Percentiles rank a stretch among this genome's conserved stretches.
Conservation (phyloP, 495 filamentous ascomycete genomes). For the Penicillium lagena region DNA sequence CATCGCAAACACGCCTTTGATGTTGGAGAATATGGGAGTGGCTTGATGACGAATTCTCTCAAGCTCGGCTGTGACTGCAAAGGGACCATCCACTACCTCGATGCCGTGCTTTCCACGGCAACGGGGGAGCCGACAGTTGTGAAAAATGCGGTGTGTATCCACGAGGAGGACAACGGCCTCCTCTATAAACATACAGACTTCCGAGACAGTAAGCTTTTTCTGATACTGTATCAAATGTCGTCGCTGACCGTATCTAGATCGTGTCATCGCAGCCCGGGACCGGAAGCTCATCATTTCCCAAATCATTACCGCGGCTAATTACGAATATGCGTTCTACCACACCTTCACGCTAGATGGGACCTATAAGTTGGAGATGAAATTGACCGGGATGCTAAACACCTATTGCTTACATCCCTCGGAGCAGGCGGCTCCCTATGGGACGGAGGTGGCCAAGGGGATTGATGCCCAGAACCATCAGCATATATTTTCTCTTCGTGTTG, state of each 20-base stretch:
- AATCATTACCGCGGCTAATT: slow-evolving; percentile 58
- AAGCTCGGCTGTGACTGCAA: slow-evolving; percentile 65
- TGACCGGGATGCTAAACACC: slow-evolving; percentile 40
- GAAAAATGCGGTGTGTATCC: slow-evolving; percentile 73
- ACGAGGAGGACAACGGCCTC: slow-evolving; percentile 69
- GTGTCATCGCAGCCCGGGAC: slow-evolving; percentile 58
- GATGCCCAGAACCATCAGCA: slow-evolving; percentile 50
- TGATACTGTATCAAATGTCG: too few species aligned
- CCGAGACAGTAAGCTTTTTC: slow-evolving; percentile 43
- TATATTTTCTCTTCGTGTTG: slow-evolving; percentile 46
- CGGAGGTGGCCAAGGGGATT: slow-evolving; percentile 37
- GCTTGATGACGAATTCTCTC: slow-evolving; percentile 70
- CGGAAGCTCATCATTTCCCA: slow-evolving; percentile 66
- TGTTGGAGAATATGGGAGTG: slow-evolving; percentile 68
- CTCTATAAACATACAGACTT: slow-evolving; percentile 82
- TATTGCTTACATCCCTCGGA: slow-evolving; percentile 38
- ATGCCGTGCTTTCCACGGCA: slow-evolving; percentile 44
- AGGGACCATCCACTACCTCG: slow-evolving; percentile 70
- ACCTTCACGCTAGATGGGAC: slow-evolving; percentile 46
- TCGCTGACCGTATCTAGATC: slow-evolving; percentile 2
- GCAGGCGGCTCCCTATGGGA: slow-evolving; percentile 42
- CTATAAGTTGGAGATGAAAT: slow-evolving; percentile 41
- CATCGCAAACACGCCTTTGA: slow-evolving; percentile 78
- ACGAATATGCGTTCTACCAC: slow-evolving; percentile 55
- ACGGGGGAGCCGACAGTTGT: slow-evolving; percentile 54